Base-by-base conservation (phyloP, 306 rosid species). In the Senna tora region DNA sequence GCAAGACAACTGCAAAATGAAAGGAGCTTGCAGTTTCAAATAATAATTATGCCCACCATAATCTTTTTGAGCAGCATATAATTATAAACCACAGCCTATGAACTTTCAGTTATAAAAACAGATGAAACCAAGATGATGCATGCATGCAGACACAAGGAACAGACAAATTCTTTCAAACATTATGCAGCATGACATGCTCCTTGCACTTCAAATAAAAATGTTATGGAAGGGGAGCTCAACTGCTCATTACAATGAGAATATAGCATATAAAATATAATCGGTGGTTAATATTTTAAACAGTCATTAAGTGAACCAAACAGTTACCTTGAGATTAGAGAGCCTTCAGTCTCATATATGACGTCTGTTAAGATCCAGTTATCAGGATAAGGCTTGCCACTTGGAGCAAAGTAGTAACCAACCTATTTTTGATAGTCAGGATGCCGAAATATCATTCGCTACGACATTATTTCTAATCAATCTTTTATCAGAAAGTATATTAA, bases 331-430 rank as follows among this genome's bases (percentile, higher is more conserved):
- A 81, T 38, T 43, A 94, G 81, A 71, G 97, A 82, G 78, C 98
- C 98, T 86, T 94, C 95, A 63, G 46, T 9, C 83, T 94, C 99
- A 78, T 86, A 94, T 46, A 89, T 70, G 66, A 94, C 81, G 75
- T 94, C 99, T 0, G 97, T 94, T 72, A 89, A 82, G 80, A 94
- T 94, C 99, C 99, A 94, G 86, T 94, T 94, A 80, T 94, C 99
- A n/a, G 99, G 99, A 86, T 94, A 94, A 43, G 96, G 97, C 91
- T 94, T 94, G 68, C 99, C 99, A 17, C 99, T 94, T 38, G 99
- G 99, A 79, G 99, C 99, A 89, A 87, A 94, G 89, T 94, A 94
- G 89, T 91, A 94, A 72, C 96, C 99, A 47, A 94, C 99, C 99
- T 94, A 87, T 83, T 83, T 84, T 71, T 65, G 64, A 84, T 80